phyloP scores from a whole-genome alignment of 1,139 yeast genomes.

The Pneumocystis sp. region DNA sequence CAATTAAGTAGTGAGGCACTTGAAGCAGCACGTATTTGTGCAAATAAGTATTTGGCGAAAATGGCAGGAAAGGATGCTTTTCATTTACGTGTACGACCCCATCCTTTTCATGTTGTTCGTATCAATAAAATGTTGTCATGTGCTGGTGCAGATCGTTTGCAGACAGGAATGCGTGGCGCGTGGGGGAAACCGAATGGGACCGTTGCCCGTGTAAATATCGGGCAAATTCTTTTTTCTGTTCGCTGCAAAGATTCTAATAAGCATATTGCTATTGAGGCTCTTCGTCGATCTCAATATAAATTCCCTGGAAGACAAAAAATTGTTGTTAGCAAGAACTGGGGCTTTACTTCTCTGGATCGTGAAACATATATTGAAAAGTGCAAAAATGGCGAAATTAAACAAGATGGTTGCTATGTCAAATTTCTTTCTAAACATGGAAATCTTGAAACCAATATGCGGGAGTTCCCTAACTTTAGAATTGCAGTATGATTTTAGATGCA shows the following conservation, averaged over 20 bases:
- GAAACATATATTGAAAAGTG: constrained; percentile 88
- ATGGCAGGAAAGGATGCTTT: constrained; percentile 96
- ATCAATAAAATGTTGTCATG: constrained; percentile 99
- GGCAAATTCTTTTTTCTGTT: constrained; percentile 95
- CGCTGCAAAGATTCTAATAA: constrained; percentile 97
- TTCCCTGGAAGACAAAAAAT: constrained; percentile 99
- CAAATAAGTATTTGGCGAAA: constrained; percentile 98
- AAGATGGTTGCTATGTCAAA: constrained; percentile 99
- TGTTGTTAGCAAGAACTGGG: constrained; percentile 99
- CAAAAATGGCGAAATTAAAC: constrained; percentile 95
- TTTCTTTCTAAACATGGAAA: constrained; percentile 95
- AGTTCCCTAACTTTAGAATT: constrained; percentile 47
- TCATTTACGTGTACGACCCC: constrained; percentile 99
- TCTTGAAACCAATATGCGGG: constrained; percentile 76
- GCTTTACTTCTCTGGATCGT: constrained; percentile 98
- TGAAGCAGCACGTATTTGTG: constrained; percentile 99
- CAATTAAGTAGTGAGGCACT: constrained; percentile 98
- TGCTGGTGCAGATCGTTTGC: constrained; percentile 99
- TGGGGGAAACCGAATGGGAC: constrained; percentile 99
- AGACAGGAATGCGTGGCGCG: constrained; percentile 99
- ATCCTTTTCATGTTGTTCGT: constrained; percentile 99
- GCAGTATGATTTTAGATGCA: background rate
- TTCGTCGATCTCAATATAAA: constrained; percentile 99
- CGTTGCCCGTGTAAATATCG: constrained; percentile 98
- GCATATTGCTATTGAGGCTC: constrained; percentile 95